These are phyloP conservation scores for Ascochyta fabae DNA, from an alignment of 2,329 filamentous ascomycete genomes.

Conservation along the genomic window DNA sequence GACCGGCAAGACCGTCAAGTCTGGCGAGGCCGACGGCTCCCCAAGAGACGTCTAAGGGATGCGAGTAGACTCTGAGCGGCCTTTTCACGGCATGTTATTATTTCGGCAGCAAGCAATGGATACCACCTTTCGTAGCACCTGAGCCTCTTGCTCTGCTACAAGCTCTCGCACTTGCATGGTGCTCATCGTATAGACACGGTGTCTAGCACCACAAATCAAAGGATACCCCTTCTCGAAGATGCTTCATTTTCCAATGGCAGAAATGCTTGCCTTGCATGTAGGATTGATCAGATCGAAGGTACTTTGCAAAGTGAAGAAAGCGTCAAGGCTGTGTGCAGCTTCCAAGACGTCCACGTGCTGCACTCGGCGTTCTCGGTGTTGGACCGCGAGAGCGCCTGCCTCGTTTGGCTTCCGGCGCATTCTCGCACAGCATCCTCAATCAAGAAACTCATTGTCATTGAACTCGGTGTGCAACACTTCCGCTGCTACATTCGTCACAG, in stretches of 20 bases:
- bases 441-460: constrained; percentile 17
- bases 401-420: constrained; percentile 16
- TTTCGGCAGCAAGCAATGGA: constrained; percentile 28
- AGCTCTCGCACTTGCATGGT: neutral
- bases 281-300: neutral
- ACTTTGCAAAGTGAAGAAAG: neutral
- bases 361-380: constrained; percentile 29
- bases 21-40: constrained; percentile 71
- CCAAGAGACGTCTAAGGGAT: constrained; percentile 35
- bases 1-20: constrained; percentile 91
- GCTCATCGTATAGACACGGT: constrained; percentile 3
- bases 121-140: constrained; percentile 17
- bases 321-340: neutral
- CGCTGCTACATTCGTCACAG: constrained; percentile 28
- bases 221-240: neutral
- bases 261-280: neutral
- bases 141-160: constrained; percentile 10
- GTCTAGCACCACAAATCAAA: constrained; percentile 8
- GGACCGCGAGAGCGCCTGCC: constrained; percentile 20
- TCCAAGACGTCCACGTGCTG: constrained; percentile 7
- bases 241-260: too few species aligned
- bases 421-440: constrained; percentile 8
- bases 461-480: constrained; percentile 26
- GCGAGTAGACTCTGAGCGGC: constrained; percentile 9
- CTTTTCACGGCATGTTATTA: constrained; percentile 19